Conservation (phyloP, 2,329 filamentous ascomycete genomes). For the Fusarium sororula region DNA sequence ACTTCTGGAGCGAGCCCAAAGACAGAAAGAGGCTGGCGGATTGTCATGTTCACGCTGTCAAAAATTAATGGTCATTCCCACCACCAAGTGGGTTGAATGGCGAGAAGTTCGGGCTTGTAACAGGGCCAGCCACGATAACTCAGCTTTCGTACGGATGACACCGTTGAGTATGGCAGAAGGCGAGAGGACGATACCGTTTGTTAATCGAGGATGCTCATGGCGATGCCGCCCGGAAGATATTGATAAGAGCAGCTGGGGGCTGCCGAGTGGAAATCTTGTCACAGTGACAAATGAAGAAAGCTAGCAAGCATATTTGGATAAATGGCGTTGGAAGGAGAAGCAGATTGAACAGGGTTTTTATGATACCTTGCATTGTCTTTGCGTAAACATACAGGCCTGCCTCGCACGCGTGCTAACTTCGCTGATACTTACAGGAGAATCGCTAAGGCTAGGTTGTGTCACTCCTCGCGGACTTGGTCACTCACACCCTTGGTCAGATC, state of each 20-base stretch:
- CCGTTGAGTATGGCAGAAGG: constrained; percentile 45
- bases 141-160: constrained; percentile 22
- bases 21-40: constrained; percentile 58
- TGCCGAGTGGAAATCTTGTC: constrained; percentile 31
- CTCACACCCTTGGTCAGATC: background rate
- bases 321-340: constrained; percentile 12
- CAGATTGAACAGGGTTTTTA: constrained; percentile 24
- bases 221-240: constrained; percentile 51
- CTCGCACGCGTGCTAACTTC: background rate
- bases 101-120: constrained; percentile 52
- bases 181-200: constrained; percentile 56
- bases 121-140: background rate
- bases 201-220: constrained; percentile 61
- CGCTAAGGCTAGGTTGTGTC: background rate
- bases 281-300: constrained; percentile 7
- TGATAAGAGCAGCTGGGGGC: constrained; percentile 28
- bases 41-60: constrained; percentile 62
- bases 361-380: constrained; percentile 13
- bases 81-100: constrained; percentile 71
- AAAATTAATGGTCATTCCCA: constrained; percentile 58
- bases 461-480: background rate
- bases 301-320: constrained; percentile 9
- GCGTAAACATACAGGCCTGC: background rate
- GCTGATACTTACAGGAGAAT: background rate
- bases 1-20: constrained; percentile 52